A percentile compares a stretch with the other conserved stretches of the same genome.
Conservation (phyloP, 2,329 filamentous ascomycete genomes). For the Xylariales sp. region DNA sequence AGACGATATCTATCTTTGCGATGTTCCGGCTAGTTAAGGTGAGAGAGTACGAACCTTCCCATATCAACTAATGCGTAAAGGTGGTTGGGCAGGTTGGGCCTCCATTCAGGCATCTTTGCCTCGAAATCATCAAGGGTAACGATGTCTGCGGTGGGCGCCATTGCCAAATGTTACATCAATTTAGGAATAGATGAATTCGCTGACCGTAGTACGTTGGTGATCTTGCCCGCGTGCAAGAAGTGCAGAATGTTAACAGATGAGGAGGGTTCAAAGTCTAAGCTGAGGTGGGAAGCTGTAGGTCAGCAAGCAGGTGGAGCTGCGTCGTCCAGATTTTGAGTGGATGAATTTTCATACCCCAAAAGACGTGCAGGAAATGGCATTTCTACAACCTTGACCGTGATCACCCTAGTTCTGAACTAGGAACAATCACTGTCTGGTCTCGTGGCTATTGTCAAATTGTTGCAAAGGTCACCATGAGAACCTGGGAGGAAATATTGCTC, state of each 20-base stretch:
- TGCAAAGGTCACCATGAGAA: too few relatives aligned
- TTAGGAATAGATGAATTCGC: too few relatives aligned
- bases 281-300: constrained; percentile 4
- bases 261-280: not conserved
- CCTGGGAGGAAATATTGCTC: too few relatives aligned
- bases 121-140: constrained; percentile 49
- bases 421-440: too few relatives aligned
- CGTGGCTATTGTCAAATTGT: too few relatives aligned
- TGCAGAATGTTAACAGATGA: not conserved
- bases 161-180: constrained; percentile 18
- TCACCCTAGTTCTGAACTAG: too few relatives aligned
- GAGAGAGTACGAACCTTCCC: constrained; percentile 43
- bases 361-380: too few relatives aligned
- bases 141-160: constrained; percentile 33
- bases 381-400: too few relatives aligned
- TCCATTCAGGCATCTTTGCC: constrained; percentile 45
- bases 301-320: constrained; percentile 7
- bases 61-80: constrained; percentile 56
- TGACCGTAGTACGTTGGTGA: too few relatives aligned
- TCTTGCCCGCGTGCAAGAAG: too few relatives aligned
- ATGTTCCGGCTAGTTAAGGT: not conserved
- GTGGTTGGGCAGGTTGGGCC: constrained; percentile 40
- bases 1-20: not conserved
- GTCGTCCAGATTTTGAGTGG: constrained; percentile 2
- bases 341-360: too few relatives aligned